Percentiles rank a stretch among this genome's conserved stretches.
Evolutionary conservation across 2,329 filamentous ascomycete species (phyloP).

Genomic region (Reticulascus tulasneorum): DNA sequence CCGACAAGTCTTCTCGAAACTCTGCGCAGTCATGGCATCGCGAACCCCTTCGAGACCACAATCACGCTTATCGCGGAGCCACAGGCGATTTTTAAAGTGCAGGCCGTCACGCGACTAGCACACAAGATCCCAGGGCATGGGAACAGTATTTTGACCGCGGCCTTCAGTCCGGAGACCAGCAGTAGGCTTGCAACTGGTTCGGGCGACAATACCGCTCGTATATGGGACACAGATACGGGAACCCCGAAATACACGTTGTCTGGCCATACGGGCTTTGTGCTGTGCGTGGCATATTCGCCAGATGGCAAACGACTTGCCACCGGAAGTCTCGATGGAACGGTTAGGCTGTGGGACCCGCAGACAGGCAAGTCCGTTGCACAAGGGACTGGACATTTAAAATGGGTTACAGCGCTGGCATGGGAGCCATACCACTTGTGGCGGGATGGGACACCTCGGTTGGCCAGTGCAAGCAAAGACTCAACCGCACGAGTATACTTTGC

Average conservation of each 20-base stretch:
- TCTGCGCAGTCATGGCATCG: conserved; percentile 52
- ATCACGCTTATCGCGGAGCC: conserved; percentile 62
- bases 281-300: conserved; percentile 83
- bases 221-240: conserved; percentile 94
- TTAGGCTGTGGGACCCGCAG: conserved; percentile 84
- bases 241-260: conserved; percentile 82
- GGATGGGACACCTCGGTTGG: conserved; percentile 71
- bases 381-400: conserved; percentile 83
- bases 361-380: conserved; percentile 71
- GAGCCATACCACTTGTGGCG: conserved; percentile 86
- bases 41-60: conserved; percentile 54
- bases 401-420: conserved; percentile 79
- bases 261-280: conserved; percentile 85
- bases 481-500: conserved; percentile 86
- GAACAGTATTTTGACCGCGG: conserved; percentile 79
- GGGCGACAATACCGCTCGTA: conserved; percentile 83
- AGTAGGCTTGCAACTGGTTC: conserved; percentile 80
- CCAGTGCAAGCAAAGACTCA: conserved; percentile 83
- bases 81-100: conserved; percentile 90
- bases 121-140: conserved; percentile 88
- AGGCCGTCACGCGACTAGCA: conserved; percentile 84
- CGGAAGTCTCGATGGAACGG: conserved; percentile 87
- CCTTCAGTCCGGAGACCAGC: conserved; percentile 78
- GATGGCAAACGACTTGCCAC: conserved; percentile 80
- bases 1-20: conserved; percentile 51